A percentile compares a stretch with the other conserved stretches of the same genome.
These are phyloP conservation scores for Neurospora sp. DNA, from an alignment of 495 filamentous ascomycete genomes.

Conservation along the genomic window DNA sequence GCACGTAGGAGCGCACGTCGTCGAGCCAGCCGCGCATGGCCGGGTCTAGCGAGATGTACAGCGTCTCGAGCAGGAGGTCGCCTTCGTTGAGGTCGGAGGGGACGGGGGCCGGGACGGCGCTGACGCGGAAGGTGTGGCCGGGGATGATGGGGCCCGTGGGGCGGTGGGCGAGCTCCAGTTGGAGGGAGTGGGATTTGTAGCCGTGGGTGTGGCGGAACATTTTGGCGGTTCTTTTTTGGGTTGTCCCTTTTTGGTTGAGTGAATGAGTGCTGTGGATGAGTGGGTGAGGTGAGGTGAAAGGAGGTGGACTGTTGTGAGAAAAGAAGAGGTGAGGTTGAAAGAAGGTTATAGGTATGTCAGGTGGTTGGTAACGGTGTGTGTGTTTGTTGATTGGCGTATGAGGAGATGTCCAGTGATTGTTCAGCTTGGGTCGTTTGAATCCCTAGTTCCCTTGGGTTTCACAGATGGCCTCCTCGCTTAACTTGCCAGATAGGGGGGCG, in stretches of 20 bases:
- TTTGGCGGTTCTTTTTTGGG: not conserved
- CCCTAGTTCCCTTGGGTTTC: not conserved
- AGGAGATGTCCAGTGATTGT: not conserved
- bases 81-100: constrained; percentile 42
- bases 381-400: not conserved
- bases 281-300: not conserved
- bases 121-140: constrained; percentile 44
- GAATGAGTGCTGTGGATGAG: not conserved
- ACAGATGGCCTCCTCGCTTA: not conserved
- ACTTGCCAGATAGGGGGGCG: not conserved
- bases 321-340: not conserved
- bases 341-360: not conserved
- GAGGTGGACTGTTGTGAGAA: not conserved
- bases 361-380: not conserved
- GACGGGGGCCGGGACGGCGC: constrained; percentile 33
- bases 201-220: not conserved
- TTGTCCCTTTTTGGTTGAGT: no score
- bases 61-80: constrained; percentile 52
- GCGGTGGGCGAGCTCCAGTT: constrained; percentile 40
- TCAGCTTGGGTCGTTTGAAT: not conserved
- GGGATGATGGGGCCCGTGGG: constrained; percentile 35
- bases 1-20: constrained; percentile 54
- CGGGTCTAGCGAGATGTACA: constrained; percentile 70
- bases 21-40: constrained; percentile 73
- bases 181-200: constrained; percentile 32